A percentile compares a stretch with the other conserved stretches of the same genome.
Conservation (phyloP, 441 rosid species). For the Manihot esculenta region DNA sequence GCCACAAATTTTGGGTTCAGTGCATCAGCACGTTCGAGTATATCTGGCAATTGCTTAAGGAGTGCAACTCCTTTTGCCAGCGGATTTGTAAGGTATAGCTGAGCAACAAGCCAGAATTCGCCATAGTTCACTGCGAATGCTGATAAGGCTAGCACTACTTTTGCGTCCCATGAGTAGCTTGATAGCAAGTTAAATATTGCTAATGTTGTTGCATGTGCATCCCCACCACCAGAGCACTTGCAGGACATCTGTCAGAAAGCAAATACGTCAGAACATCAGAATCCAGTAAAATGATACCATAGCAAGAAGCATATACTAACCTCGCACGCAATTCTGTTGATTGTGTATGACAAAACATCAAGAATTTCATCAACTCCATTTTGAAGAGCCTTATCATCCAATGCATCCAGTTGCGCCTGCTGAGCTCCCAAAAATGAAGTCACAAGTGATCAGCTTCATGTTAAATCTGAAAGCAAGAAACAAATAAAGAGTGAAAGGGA, state of each 20-base stretch:
- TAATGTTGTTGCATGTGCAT: constrained; percentile 52
- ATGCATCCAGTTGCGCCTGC: constrained; percentile 30
- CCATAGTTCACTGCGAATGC: constrained; percentile 81
- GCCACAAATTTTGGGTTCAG: constrained; percentile 57
- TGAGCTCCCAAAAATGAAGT: constrained; percentile 28
- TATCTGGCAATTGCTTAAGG: constrained; percentile 63
- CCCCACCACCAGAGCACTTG: constrained; percentile 62
- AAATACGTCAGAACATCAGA: neutral
- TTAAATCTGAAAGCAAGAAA: neutral
- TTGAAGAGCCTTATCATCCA: constrained; percentile 41
- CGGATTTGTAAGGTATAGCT: constrained; percentile 61
- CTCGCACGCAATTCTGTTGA: constrained; percentile 59
- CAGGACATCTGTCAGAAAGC: constrained; percentile 47
- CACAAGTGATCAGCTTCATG: neutral
- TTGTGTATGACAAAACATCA: constrained; percentile 40
- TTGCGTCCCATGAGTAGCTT: constrained; percentile 69
- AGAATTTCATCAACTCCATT: constrained; percentile 36
- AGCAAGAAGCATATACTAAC: constrained; percentile 25
- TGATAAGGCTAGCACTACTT: constrained; percentile 62
- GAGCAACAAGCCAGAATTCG: constrained; percentile 69
- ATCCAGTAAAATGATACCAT: neutral
- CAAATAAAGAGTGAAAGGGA: neutral
- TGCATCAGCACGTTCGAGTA: constrained; percentile 41
- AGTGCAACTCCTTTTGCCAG: constrained; percentile 69
- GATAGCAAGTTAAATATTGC: constrained; percentile 51